Evolutionary conservation across 2,329 filamentous ascomycete species (phyloP).

Genomic region (Chalaropsis ovoidea): DNA sequence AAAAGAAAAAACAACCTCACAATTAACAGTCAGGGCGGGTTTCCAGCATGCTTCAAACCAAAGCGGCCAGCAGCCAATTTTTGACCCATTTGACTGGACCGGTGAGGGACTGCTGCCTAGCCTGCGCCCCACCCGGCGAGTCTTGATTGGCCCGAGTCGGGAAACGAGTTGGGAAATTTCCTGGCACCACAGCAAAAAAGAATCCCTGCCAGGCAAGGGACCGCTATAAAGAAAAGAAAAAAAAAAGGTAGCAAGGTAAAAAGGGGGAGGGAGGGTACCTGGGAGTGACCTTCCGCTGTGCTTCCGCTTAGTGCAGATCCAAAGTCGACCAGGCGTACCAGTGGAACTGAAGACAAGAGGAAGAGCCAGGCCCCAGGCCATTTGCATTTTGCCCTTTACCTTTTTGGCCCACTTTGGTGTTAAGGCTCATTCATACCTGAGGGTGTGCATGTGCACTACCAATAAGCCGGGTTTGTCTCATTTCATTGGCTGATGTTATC

Average conservation of each 20-base stretch:
- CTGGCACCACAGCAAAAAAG: not conserved
- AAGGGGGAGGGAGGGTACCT: not conserved
- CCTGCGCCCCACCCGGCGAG: not conserved
- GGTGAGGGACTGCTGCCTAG: constrained; percentile 22
- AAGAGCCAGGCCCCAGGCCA: not conserved
- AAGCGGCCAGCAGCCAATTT: not conserved
- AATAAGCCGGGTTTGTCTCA: not conserved
- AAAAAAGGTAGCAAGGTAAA: not conserved
- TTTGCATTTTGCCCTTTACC: no score
- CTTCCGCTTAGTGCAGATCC: not conserved
- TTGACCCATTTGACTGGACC: constrained; percentile 17
- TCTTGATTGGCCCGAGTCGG: constrained; percentile 2
- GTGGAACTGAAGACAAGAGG: not conserved
- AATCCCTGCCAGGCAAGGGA: constrained; percentile 5
- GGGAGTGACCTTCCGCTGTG: not conserved
- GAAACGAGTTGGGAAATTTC: not conserved
- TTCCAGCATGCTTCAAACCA: not conserved
- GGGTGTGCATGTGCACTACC: not conserved
- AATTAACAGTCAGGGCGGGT: not conserved
- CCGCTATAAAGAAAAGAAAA: not conserved
- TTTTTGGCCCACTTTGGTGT: not conserved
- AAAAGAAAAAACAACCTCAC: constrained; percentile 10
- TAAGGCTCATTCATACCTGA: not conserved
- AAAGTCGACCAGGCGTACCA: not conserved
- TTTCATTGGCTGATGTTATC: no score